These are phyloP conservation scores for Paxillus rubicundulus DNA, from an alignment of 768 basidiomycete species.

Conservation along the genomic window DNA sequence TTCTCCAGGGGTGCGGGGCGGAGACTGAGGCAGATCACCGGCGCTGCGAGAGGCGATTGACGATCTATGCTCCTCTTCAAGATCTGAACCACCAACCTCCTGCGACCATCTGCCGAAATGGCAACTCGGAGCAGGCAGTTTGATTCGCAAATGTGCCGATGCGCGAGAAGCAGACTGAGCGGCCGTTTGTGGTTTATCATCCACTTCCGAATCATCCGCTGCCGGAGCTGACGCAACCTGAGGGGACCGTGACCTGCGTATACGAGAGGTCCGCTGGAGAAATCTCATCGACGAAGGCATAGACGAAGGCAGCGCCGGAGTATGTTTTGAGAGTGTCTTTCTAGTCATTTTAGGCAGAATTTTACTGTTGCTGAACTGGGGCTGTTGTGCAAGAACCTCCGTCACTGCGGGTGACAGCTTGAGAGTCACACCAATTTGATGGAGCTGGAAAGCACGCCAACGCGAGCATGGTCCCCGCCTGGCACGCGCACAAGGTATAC, in stretches of 20 bases:
- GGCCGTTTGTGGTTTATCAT: neutral
- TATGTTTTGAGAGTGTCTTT: neutral
- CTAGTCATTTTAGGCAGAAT: neutral
- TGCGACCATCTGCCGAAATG: neutral
- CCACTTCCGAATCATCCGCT: neutral
- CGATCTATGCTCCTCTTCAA: neutral
- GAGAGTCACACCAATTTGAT: slow-evolving; percentile 1
- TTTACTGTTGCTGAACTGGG: neutral
- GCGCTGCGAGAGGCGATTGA: too few species aligned
- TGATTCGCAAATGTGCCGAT: neutral
- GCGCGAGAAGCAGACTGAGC: neutral
- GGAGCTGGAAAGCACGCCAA: slow-evolving; percentile 1
- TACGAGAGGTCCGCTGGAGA: neutral
- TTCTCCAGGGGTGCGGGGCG: neutral
- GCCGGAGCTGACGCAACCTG: neutral
- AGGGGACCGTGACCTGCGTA: neutral
- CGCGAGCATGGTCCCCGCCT: slow-evolving; percentile 3
- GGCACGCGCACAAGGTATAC: slow-evolving; percentile 3
- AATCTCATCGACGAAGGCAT: neutral
- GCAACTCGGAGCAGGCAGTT: neutral
- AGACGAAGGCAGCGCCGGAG: neutral
- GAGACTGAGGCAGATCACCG: neutral
- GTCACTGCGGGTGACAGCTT: neutral
- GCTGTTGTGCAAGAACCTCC: neutral
- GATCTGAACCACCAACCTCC: neutral